Conservation (phyloP, 805 yeast species). For the Ogataea methanolica region DNA sequence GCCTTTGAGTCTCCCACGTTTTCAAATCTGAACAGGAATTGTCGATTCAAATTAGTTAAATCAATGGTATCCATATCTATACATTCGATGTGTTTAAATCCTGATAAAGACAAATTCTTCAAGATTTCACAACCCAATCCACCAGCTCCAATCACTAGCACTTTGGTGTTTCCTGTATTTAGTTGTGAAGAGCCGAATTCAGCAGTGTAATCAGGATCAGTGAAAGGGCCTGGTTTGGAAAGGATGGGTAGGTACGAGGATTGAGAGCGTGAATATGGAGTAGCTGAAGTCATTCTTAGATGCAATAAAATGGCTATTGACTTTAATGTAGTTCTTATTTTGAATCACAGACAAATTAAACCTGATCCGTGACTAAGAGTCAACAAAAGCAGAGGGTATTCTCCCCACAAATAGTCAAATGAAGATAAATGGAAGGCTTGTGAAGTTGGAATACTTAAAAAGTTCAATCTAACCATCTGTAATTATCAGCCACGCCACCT, state of each 20-base stretch:
- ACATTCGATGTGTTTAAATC: slow-evolving; percentile 59
- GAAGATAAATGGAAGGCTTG: too few relatives aligned
- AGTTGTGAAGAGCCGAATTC: slow-evolving; percentile 18
- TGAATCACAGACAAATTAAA: too few relatives aligned
- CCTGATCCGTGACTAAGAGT: too few relatives aligned
- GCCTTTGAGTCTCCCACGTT: slow-evolving; percentile 71
- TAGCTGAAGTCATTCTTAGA: background rate
- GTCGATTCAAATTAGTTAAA: slow-evolving; percentile 70
- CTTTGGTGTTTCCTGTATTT: slow-evolving; percentile 14
- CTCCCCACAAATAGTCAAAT: too few relatives aligned
- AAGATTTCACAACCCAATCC: slow-evolving; percentile 81
- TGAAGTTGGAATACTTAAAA: too few relatives aligned
- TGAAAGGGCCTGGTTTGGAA: slow-evolving; percentile 24
- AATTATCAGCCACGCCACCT: too few relatives aligned
- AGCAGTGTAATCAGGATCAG: slow-evolving; percentile 27
- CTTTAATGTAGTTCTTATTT: too few relatives aligned
- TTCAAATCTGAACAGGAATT: slow-evolving; percentile 56
- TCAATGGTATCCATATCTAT: slow-evolving; percentile 85
- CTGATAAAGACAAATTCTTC: slow-evolving; percentile 66
- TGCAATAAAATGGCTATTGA: too few relatives aligned
- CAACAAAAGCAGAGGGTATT: too few relatives aligned
- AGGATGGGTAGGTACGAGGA: slow-evolving; percentile 10
- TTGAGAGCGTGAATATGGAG: background rate
- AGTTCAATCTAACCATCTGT: too few relatives aligned
- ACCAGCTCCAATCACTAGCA: slow-evolving; percentile 68